Conservation (phyloP, 2,329 filamentous ascomycete genomes). For the Diplodia seriata region DNA sequence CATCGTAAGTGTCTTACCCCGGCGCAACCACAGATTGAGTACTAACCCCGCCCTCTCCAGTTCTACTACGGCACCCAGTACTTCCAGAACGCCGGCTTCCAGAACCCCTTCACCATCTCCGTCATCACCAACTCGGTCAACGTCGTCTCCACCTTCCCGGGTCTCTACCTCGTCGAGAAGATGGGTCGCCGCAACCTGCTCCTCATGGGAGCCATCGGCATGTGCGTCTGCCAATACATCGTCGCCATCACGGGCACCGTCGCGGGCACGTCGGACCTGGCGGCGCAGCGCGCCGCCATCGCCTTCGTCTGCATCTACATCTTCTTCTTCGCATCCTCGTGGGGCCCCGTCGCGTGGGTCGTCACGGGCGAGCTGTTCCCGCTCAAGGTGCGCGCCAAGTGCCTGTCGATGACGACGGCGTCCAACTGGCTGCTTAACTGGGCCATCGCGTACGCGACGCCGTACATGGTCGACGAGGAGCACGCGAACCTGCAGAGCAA, state of each 20-base stretch:
- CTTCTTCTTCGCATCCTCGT: slow-evolving; percentile 80
- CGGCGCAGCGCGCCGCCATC: slow-evolving; percentile 50
- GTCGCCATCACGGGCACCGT: slow-evolving; percentile 52
- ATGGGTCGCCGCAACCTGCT: slow-evolving; percentile 78
- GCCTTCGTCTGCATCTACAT: slow-evolving; percentile 70
- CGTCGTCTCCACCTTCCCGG: slow-evolving; percentile 75
- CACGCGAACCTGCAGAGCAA: slow-evolving; percentile 69
- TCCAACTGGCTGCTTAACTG: slow-evolving; percentile 62
- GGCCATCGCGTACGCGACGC: slow-evolving; percentile 72
- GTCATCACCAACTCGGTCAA: slow-evolving; percentile 82
- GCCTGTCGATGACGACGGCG: slow-evolving; percentile 60
- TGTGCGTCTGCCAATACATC: slow-evolving; percentile 60
- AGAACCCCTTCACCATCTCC: slow-evolving; percentile 68
- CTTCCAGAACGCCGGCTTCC: slow-evolving; percentile 50
- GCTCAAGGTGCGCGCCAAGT: slow-evolving; percentile 57
- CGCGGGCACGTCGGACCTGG: slow-evolving; percentile 44
- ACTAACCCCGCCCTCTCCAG: neutral
- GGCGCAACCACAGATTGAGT: neutral
- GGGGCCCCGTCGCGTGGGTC: slow-evolving; percentile 78
- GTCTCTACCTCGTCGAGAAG: slow-evolving; percentile 75
- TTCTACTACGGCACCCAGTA: slow-evolving; percentile 42
- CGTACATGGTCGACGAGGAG: slow-evolving; percentile 72
- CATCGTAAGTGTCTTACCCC: slow-evolving; percentile 42
- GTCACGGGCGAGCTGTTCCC: slow-evolving; percentile 53
- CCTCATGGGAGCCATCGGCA: slow-evolving; percentile 76